phyloP scores from a whole-genome alignment of 139 green algal genomes.

The Tetraselmis chui region DNA sequence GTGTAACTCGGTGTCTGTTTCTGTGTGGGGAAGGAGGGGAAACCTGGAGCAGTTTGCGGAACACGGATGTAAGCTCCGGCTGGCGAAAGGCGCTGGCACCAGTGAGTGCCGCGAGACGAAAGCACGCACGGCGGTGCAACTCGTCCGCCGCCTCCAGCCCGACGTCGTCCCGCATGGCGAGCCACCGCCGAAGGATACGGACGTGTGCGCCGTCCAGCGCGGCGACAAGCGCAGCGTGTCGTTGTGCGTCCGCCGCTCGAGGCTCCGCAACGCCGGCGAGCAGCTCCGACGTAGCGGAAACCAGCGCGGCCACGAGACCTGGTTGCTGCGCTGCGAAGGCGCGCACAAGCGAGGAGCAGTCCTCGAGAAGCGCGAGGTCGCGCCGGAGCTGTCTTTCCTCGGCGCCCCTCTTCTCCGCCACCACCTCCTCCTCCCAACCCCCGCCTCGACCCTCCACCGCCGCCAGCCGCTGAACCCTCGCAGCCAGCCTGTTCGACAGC shows the following conservation, averaged over 20 bases:
- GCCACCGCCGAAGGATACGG: not conserved
- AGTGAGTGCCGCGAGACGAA: not conserved
- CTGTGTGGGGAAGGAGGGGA: too few species aligned
- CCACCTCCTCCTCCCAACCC: not conserved
- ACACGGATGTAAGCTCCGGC: too few species aligned
- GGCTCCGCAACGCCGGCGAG: too few species aligned
- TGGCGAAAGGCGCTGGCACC: too few species aligned
- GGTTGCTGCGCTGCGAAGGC: not conserved
- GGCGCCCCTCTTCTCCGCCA: not conserved
- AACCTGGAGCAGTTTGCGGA: not conserved
- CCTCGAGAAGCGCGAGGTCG: not conserved
- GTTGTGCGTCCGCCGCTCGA: not conserved
- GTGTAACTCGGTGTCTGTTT: too few species aligned
- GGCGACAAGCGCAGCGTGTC: not conserved
- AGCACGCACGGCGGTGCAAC: not conserved
- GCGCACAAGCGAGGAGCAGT: not conserved
- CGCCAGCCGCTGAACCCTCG: too few species aligned
- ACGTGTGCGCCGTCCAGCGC: not conserved
- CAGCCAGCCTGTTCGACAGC: too few species aligned
- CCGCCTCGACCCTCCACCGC: not conserved
- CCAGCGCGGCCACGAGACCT: not conserved
- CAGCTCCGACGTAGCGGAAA: not conserved
- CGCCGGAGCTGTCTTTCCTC: not conserved
- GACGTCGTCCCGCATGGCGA: not conserved
- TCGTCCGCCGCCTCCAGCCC: not conserved